A percentile compares a stretch with the other conserved stretches of the same genome.
These are phyloP conservation scores for Ogataea henricii DNA, from an alignment of 805 yeast species.

Conservation along the genomic window DNA sequence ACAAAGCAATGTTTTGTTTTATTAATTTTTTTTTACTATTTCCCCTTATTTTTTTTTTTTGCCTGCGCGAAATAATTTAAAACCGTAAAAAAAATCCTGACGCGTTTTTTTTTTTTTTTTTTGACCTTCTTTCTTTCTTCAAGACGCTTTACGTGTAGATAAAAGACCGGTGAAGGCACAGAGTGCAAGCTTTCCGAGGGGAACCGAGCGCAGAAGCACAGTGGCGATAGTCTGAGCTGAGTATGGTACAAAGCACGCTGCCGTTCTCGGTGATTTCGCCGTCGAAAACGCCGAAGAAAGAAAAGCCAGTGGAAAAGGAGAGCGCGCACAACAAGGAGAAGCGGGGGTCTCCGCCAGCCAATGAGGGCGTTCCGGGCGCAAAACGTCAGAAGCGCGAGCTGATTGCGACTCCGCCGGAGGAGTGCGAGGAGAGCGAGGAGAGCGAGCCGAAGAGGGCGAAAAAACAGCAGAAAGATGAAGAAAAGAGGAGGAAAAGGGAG, in stretches of 20 bases:
- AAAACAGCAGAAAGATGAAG: slow-evolving; percentile 5
- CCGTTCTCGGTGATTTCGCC: slow-evolving; percentile 20
- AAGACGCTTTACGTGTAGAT: not conserved
- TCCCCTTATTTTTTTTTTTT: not conserved
- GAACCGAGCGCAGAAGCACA: not conserved
- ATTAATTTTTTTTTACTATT: not conserved
- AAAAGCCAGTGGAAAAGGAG: not conserved
- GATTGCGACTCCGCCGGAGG: slow-evolving; percentile 8
- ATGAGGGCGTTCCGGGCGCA: not conserved
- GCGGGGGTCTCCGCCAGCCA: not conserved
- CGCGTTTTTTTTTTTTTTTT: slow-evolving; percentile 4
- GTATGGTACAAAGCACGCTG: slow-evolving; percentile 18
- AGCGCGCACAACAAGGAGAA: slow-evolving; percentile 1
- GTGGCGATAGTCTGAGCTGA: not conserved
- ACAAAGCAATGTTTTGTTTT: not conserved
- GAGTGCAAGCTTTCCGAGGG: not conserved
- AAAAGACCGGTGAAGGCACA: not conserved
- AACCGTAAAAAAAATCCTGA: slow-evolving; percentile 1
- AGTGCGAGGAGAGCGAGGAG: slow-evolving; percentile 5
- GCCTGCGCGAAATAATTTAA: no score
- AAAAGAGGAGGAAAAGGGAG: slow-evolving; percentile 12
- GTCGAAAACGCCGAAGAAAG: slow-evolving; percentile 20
- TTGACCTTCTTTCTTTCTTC: not conserved
- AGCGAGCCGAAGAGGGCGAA: slow-evolving; percentile 7
- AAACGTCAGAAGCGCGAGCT: not conserved